Conservation (phyloP, 164 flowering plant species). For the Stephania japonica region DNA sequence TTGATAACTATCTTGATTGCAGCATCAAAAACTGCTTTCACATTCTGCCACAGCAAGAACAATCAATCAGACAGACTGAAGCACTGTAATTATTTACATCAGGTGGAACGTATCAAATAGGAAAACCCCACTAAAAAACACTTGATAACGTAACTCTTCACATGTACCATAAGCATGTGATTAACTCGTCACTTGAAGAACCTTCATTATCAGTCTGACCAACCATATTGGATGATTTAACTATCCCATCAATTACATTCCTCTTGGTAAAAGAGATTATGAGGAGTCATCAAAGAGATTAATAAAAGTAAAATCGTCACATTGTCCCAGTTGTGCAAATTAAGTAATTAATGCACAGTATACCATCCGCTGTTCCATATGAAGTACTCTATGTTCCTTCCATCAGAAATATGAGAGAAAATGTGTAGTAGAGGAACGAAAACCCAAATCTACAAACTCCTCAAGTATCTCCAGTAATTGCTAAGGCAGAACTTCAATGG, state of each 20-base stretch:
- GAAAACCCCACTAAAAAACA: not conserved
- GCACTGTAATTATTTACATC: constrained; percentile 1
- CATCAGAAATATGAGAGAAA: too few relatives aligned
- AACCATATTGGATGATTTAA: not conserved
- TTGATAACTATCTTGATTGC: constrained; percentile 93
- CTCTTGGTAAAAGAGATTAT: not conserved
- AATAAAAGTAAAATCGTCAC: not conserved
- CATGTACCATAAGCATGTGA: constrained; percentile 1
- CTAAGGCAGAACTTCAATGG: not conserved
- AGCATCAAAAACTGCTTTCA: constrained; percentile 94
- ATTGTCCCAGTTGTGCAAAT: not conserved
- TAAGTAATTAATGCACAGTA: not conserved
- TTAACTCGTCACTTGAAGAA: not conserved
- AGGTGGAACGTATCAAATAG: not conserved
- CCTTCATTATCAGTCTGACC: not conserved
- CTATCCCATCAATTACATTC: not conserved
- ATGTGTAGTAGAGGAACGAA: not conserved
- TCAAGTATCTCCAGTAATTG: not conserved
- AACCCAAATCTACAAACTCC: not conserved
- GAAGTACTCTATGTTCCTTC: not conserved
- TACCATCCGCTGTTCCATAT: not conserved
- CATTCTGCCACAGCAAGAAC: constrained; percentile 53
- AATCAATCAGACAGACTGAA: not conserved
- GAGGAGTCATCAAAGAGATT: not conserved
- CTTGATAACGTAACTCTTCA: not conserved